phyloP scores from a whole-genome alignment of 2,329 filamentous ascomycete species.

The Coniella lustricola region DNA sequence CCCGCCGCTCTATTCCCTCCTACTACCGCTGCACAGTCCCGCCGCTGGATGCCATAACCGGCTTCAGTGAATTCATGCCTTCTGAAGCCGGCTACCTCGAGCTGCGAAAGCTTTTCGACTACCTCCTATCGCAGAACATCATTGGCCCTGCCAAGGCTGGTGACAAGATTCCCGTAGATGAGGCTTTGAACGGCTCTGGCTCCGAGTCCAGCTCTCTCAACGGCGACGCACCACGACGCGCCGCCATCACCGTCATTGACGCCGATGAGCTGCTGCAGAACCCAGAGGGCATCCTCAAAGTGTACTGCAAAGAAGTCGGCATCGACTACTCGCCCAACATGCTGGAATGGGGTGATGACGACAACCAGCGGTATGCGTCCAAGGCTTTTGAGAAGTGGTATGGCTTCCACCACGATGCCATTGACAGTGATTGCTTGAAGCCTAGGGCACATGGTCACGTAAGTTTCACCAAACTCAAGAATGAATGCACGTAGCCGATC shows the following conservation, averaged over 20 bases:
- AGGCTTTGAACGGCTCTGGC: slow-evolving; percentile 17
- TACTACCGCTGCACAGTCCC: slow-evolving; percentile 93
- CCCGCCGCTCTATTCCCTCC: slow-evolving; percentile 82
- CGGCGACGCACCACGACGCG: slow-evolving; percentile 5
- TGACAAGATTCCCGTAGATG: slow-evolving; percentile 18
- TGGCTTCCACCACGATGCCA: slow-evolving; percentile 93
- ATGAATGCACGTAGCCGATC: background rate
- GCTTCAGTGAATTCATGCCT: slow-evolving; percentile 81
- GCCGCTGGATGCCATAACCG: slow-evolving; percentile 72
- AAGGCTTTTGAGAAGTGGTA: slow-evolving; percentile 92
- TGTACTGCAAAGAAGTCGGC: slow-evolving; percentile 76
- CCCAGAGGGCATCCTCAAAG: slow-evolving; percentile 65
- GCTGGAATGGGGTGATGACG: slow-evolving; percentile 76
- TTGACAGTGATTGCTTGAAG: slow-evolving; percentile 70
- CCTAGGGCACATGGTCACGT: slow-evolving; percentile 59
- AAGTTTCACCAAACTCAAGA: slow-evolving; percentile 23
- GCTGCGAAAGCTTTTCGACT: slow-evolving; percentile 81
- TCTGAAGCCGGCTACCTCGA: slow-evolving; percentile 87
- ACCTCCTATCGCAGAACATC: slow-evolving; percentile 59
- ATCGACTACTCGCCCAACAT: slow-evolving; percentile 70
- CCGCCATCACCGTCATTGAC: slow-evolving; percentile 72
- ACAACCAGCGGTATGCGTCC: slow-evolving; percentile 61
- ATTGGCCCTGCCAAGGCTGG: slow-evolving; percentile 62
- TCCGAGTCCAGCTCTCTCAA: slow-evolving; percentile 5
- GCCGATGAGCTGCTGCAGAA: slow-evolving; percentile 90